phyloP scores from a whole-genome alignment of 2,329 filamentous ascomycete species.

The Talaromyces sp. region DNA sequence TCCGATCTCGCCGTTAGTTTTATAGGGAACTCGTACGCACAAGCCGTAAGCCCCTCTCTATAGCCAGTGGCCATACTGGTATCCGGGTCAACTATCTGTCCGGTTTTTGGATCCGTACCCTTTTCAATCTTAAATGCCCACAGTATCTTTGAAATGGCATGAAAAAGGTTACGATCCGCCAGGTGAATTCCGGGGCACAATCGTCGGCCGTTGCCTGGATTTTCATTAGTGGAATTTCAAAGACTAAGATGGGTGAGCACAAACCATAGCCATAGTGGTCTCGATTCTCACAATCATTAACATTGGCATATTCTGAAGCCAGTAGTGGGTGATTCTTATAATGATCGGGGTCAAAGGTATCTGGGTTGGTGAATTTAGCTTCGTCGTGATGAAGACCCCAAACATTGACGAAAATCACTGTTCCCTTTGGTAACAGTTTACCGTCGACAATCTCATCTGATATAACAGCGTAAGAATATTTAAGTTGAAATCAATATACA shows the following conservation, averaged over 20 bases:
- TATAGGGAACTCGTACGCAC: slow-evolving; percentile 28
- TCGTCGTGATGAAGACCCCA: slow-evolving; percentile 47
- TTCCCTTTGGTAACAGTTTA: slow-evolving; percentile 43
- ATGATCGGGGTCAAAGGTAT: slow-evolving; percentile 28
- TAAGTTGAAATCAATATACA: too few relatives aligned
- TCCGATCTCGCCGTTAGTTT: slow-evolving; percentile 25
- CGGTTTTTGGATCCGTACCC: slow-evolving; percentile 48
- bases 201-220: slow-evolving; percentile 17
- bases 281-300: slow-evolving; percentile 20
- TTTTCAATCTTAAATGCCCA: slow-evolving; percentile 49
- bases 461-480: too few relatives aligned
- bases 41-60: slow-evolving; percentile 30
- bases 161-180: slow-evolving; percentile 45
- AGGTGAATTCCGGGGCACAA: slow-evolving; percentile 42
- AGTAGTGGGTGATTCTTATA: slow-evolving; percentile 15
- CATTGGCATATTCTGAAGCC: slow-evolving; percentile 22
- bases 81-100: slow-evolving; percentile 26
- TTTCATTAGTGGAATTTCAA: too few relatives aligned
- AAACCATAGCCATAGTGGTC: slow-evolving; percentile 25
- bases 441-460: slow-evolving; percentile 40
- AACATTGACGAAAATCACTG: slow-evolving; percentile 39
- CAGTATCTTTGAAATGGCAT: slow-evolving; percentile 45
- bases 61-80: slow-evolving; percentile 17
- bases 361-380: slow-evolving; percentile 27
- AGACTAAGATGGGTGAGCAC: too few relatives aligned